Conservation (phyloP, 2,329 filamentous ascomycete genomes). For the Penicillium expansum region DNA sequence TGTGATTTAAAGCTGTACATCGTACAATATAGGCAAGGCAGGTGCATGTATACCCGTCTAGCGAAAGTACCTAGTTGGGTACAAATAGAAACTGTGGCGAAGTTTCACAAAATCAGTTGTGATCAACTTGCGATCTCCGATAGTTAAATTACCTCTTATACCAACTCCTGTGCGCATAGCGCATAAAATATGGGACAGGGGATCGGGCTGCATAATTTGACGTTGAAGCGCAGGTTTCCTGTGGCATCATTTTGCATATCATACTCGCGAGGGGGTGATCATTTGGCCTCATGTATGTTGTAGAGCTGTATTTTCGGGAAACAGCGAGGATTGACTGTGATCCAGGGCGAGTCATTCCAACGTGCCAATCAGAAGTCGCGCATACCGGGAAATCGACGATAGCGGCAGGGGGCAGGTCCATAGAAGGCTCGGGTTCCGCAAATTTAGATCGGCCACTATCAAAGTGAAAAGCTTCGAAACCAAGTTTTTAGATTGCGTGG, state of each 20-base stretch:
- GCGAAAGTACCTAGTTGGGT: neutral
- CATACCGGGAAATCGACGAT: constrained; percentile 23
- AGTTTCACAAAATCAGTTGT: neutral
- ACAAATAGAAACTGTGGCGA: neutral
- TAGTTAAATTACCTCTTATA: neutral
- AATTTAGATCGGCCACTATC: constrained; percentile 29
- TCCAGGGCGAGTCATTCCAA: constrained; percentile 20
- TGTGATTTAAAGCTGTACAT: neutral
- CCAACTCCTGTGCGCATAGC: neutral
- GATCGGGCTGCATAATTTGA: neutral
- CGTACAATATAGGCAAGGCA: constrained; percentile 1
- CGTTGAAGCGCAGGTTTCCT: neutral
- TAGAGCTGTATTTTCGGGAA: constrained; percentile 2
- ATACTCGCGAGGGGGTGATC: constrained; percentile 4
- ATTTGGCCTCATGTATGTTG: neutral
- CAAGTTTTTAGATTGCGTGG: constrained; percentile 1
- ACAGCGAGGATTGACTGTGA: constrained; percentile 12
- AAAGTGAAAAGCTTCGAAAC: constrained; percentile 8
- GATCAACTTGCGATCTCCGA: neutral
- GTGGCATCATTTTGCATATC: neutral
- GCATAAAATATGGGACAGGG: neutral
- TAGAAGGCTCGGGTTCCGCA: constrained; percentile 24
- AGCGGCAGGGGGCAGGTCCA: constrained; percentile 27
- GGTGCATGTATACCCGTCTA: neutral
- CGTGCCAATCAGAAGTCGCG: constrained; percentile 22